A percentile compares a stretch with the other conserved stretches of the same genome.
phyloP scores from a whole-genome alignment of 768 basidiomycete species.

The Lactarius vividus region DNA sequence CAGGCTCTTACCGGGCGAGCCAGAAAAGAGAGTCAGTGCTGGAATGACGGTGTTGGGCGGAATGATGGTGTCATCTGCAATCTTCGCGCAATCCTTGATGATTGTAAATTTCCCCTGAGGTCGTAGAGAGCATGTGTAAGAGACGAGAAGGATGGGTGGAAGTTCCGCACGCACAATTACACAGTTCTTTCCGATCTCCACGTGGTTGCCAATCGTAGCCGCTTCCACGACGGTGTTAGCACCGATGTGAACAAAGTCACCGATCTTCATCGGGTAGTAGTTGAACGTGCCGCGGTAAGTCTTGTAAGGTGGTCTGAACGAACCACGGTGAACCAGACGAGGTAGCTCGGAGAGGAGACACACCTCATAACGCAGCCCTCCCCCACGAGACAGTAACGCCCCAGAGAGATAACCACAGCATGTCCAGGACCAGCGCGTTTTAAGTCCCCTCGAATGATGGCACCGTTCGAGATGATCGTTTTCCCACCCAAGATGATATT shows the following conservation, averaged over 20 bases:
- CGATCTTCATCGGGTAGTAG: conserved; percentile 97
- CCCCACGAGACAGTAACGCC: conserved; percentile 88
- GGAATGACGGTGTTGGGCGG: conserved; percentile 93
- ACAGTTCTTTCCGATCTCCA: conserved; percentile 93
- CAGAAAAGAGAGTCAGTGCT: conserved; percentile 78
- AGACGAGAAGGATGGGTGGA: not conserved
- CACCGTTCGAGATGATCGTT: conserved; percentile 87
- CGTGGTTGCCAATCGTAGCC: conserved; percentile 89
- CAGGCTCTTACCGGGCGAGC: conserved; percentile 72
- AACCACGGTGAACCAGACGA: not conserved
- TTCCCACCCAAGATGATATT: conserved; percentile 98
- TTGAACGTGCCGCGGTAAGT: conserved; percentile 91
- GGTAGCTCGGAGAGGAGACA: not conserved
- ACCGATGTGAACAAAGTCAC: conserved; percentile 93
- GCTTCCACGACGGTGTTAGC: conserved; percentile 89
- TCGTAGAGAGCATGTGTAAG: too few relatives aligned
- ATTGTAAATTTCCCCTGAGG: conserved; percentile 91
- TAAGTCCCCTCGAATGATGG: conserved; percentile 92
- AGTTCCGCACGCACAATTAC: conserved; percentile 77
- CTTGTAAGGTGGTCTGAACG: conserved; percentile 75
- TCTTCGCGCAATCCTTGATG: conserved; percentile 91
- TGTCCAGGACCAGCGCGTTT: conserved; percentile 86
- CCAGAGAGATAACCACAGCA: conserved; percentile 90
- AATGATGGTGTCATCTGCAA: conserved; percentile 86
- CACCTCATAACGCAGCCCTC: conserved; percentile 89